These are phyloP conservation scores for Eutrema heterophyllum DNA, from an alignment of 345 rosid genomes.

Conservation along the genomic window DNA sequence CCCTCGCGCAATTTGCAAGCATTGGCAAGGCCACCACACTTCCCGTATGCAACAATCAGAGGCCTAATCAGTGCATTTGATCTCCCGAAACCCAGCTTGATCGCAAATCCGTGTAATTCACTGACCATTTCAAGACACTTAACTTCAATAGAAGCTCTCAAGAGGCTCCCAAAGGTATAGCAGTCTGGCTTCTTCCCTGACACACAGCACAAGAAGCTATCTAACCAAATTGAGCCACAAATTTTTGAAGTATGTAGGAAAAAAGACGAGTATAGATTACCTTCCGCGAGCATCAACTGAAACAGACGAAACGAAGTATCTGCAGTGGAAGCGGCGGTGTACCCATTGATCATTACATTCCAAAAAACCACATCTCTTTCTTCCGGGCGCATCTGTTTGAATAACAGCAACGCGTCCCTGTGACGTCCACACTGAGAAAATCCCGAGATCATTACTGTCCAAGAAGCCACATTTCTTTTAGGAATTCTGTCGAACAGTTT, in stretches of 20 bases:
- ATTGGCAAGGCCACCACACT: slow-evolving; percentile 47
- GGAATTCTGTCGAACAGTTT: slow-evolving; percentile 59
- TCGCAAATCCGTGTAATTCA: slow-evolving; percentile 52
- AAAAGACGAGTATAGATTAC: slow-evolving; percentile 25
- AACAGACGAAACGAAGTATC: slow-evolving; percentile 45
- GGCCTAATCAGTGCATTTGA: slow-evolving; percentile 42
- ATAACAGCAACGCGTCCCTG: slow-evolving; percentile 37
- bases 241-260: not conserved
- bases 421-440: slow-evolving; percentile 30
- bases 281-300: slow-evolving; percentile 55
- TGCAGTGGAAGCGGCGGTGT: slow-evolving; percentile 29
- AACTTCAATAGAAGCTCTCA: slow-evolving; percentile 45
- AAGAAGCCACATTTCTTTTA: slow-evolving; percentile 52
- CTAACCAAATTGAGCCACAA: not conserved
- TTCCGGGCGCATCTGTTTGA: slow-evolving; percentile 41
- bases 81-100: slow-evolving; percentile 43
- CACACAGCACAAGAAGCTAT: not conserved
- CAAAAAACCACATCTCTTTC: slow-evolving; percentile 54
- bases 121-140: slow-evolving; percentile 33
- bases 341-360: slow-evolving; percentile 65
- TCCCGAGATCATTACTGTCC: slow-evolving; percentile 67
- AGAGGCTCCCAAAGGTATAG: slow-evolving; percentile 62
- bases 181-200: slow-evolving; percentile 57
- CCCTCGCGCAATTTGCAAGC: slow-evolving; percentile 39
- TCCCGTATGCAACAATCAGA: slow-evolving; percentile 57